Percentiles rank a stretch among this genome's conserved stretches.
phyloP scores from a whole-genome alignment of 1,284 basidiomycete genomes.

The Microbotryum intermedium region DNA sequence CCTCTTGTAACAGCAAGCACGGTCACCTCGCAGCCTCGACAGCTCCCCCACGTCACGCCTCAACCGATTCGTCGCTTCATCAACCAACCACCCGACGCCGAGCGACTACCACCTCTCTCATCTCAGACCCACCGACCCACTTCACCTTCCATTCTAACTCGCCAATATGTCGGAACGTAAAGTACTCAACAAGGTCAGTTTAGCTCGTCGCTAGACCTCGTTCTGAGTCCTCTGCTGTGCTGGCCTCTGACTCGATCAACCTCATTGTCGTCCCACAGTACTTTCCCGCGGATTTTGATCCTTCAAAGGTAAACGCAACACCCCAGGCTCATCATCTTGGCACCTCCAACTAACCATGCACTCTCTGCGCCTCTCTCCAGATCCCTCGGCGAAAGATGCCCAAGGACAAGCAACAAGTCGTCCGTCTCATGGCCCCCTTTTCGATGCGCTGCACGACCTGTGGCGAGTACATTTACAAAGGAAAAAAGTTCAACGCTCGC shows the following conservation, averaged over 20 bases:
- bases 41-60: too few species aligned
- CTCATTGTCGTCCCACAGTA: slow-evolving; percentile 15
- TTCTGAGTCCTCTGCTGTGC: too few species aligned
- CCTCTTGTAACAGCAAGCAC: too few species aligned
- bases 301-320: slow-evolving; percentile 51
- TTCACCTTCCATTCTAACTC: background rate
- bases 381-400: slow-evolving; percentile 81
- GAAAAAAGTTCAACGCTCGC: slow-evolving; percentile 98
- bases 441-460: slow-evolving; percentile 76
- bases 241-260: background rate
- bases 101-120: background rate
- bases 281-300: slow-evolving; percentile 80
- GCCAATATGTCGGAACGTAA: slow-evolving; percentile 41
- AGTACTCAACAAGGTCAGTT: slow-evolving; percentile 38
- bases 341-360: background rate
- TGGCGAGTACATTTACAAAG: slow-evolving; percentile 88
- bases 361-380: slow-evolving; percentile 5
- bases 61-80: too few species aligned
- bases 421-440: slow-evolving; percentile 98
- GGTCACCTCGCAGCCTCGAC: too few species aligned
- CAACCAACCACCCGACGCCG: too few species aligned
- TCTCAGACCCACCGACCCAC: background rate
- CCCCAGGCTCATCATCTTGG: background rate
- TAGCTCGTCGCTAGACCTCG: too few species aligned
- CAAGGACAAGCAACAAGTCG: slow-evolving; percentile 69